Conservation (phyloP, 306 rosid species). For the Ormosia semicastrata region DNA sequence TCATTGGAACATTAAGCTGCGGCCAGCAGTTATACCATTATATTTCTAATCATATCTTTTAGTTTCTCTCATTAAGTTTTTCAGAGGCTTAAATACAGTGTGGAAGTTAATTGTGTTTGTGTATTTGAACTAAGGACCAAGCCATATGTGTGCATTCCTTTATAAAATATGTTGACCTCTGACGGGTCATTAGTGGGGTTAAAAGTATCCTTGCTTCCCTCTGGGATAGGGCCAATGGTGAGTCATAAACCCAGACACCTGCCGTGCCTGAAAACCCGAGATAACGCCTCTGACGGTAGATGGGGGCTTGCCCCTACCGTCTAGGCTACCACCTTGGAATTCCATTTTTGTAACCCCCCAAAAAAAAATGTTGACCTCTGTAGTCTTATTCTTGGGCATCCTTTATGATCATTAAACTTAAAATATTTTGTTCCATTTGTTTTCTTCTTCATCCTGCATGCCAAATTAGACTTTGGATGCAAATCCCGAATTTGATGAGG, state of each 20-base stretch:
- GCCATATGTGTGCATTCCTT: background rate
- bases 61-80: background rate
- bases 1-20: background rate
- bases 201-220: too few species aligned
- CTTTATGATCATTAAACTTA: background rate
- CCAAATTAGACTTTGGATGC: background rate
- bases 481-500: background rate
- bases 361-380: background rate
- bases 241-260: background rate
- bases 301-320: too few species aligned
- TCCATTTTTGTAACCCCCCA: too few species aligned
- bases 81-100: background rate
- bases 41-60: background rate
- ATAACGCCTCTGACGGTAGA: background rate
- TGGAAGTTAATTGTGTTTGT: background rate
- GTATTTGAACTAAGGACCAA: background rate
- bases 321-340: too few species aligned
- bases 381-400: background rate
- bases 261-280: background rate
- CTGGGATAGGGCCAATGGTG: background rate
- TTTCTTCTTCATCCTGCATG: background rate
- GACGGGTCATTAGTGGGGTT: too few species aligned
- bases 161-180: constrained; percentile 9
- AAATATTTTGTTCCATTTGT: background rate
- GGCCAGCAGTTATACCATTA: background rate